Evolutionary conservation across 2,329 filamentous ascomycete genomes (phyloP).

Genomic region (Penicillium verrucosum): DNA sequence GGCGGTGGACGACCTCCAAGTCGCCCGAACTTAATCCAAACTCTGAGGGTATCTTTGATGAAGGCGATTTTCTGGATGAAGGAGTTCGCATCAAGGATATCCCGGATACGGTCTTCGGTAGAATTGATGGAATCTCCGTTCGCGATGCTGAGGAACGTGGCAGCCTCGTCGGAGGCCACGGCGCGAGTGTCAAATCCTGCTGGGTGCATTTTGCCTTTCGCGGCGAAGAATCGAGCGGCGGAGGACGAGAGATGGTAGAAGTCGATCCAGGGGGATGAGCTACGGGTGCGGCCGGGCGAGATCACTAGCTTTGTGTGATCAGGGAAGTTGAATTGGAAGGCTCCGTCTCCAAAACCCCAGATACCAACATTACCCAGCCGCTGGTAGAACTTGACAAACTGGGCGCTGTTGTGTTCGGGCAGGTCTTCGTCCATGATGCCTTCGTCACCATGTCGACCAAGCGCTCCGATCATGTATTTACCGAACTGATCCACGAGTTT

Average conservation of each 20-base stretch:
- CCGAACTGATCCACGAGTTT: slow-evolving; percentile 51
- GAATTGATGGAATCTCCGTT: slow-evolving; percentile 34
- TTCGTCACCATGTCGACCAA: slow-evolving; percentile 43
- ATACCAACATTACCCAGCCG: slow-evolving; percentile 52
- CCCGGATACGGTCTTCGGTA: slow-evolving; percentile 38
- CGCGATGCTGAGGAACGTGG: slow-evolving; percentile 41
- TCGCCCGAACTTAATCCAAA: slow-evolving; percentile 39
- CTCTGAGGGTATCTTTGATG: slow-evolving; percentile 40
- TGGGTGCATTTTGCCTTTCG: slow-evolving; percentile 43
- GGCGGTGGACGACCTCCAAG: slow-evolving; percentile 35
- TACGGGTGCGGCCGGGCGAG: slow-evolving; percentile 39
- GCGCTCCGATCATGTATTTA: slow-evolving; percentile 51
- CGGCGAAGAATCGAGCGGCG: slow-evolving; percentile 43
- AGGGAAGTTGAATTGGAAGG: slow-evolving; percentile 53
- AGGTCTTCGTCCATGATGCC: slow-evolving; percentile 29
- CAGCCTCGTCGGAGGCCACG: slow-evolving; percentile 41
- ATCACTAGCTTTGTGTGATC: slow-evolving; percentile 53
- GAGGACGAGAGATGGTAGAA: slow-evolving; percentile 49
- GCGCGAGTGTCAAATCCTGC: slow-evolving; percentile 44
- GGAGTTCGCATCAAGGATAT: slow-evolving; percentile 45
- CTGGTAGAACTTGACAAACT: slow-evolving; percentile 52
- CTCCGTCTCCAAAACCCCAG: slow-evolving; percentile 51
- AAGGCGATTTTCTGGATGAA: slow-evolving; percentile 45
- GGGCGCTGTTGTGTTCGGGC: slow-evolving; percentile 27
- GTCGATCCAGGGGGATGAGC: slow-evolving; percentile 44